Evolutionary conservation across 257 asterid species (phyloP).

Genomic region (Solanum sitiens): DNA sequence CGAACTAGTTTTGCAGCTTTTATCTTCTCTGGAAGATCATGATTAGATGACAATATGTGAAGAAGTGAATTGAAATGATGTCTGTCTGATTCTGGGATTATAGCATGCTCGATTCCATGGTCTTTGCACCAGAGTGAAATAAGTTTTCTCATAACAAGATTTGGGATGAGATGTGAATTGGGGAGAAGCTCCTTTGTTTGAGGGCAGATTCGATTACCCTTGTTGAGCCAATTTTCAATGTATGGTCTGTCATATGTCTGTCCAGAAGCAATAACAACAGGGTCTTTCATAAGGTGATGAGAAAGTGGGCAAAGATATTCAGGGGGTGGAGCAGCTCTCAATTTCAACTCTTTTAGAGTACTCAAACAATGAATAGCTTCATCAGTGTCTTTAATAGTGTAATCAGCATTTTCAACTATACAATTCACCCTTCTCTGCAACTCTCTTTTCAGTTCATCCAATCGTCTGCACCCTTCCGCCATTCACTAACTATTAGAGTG

Average conservation of each 20-base stretch:
- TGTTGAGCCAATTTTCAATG: slow-evolving; percentile 37
- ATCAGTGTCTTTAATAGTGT: slow-evolving; percentile 22
- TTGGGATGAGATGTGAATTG: slow-evolving; percentile 32
- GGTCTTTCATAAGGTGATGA: slow-evolving; percentile 35
- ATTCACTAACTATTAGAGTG: too few relatives aligned
- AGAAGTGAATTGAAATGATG: slow-evolving; percentile 21
- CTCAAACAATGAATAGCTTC: slow-evolving; percentile 20
- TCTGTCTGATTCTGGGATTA: not conserved
- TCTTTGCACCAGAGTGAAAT: slow-evolving; percentile 27
- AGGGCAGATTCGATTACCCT: slow-evolving; percentile 38
- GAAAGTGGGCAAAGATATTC: slow-evolving; percentile 49
- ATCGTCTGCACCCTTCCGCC: not conserved
- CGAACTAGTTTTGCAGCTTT: slow-evolving; percentile 35
- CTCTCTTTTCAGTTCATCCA: slow-evolving; percentile 34
- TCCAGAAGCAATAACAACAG: slow-evolving; percentile 52
- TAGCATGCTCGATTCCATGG: slow-evolving; percentile 5
- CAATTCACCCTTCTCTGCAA: slow-evolving; percentile 22
- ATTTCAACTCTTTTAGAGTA: slow-evolving; percentile 21
- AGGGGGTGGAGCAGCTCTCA: slow-evolving; percentile 16
- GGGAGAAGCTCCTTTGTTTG: slow-evolving; percentile 21
- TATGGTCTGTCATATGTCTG: slow-evolving; percentile 41
- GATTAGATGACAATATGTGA: slow-evolving; percentile 11
- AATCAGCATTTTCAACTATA: slow-evolving; percentile 24
- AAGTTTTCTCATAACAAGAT: slow-evolving; percentile 27
- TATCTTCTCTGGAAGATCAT: slow-evolving; percentile 9